These are phyloP conservation scores for Glonium stellatum DNA, from an alignment of 495 filamentous ascomycete species.

Conservation along the genomic window DNA sequence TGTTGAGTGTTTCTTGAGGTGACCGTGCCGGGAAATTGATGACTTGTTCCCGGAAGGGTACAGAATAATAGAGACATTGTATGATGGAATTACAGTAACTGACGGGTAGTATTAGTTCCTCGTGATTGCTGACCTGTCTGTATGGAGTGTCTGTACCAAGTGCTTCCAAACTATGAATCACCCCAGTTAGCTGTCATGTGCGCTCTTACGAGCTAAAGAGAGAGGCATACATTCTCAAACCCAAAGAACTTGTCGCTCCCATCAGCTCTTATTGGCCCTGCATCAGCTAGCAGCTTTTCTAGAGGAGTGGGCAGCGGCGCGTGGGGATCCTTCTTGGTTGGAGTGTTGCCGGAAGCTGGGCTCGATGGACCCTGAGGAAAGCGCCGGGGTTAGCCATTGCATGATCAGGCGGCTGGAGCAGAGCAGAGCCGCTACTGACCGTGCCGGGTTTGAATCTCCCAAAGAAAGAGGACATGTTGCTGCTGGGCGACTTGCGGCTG, in stretches of 20 bases:
- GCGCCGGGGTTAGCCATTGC: constrained; percentile 12
- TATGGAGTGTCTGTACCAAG: constrained; percentile 57
- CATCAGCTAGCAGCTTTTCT: constrained; percentile 73
- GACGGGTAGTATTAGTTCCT: constrained; percentile 5
- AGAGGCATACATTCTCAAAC: constrained; percentile 80
- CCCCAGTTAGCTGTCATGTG: constrained; percentile 27
- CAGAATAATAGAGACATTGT: constrained; percentile 93
- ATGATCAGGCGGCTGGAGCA: background rate
- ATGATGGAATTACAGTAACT: constrained; percentile 98
- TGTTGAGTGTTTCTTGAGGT: constrained; percentile 48
- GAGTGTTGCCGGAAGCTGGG: constrained; percentile 39
- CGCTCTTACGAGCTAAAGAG: constrained; percentile 14
- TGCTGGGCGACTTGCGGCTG: background rate
- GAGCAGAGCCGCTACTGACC: constrained; percentile 26
- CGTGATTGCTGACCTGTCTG: background rate
- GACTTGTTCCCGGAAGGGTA: constrained; percentile 89
- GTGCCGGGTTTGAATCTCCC: constrained; percentile 35
- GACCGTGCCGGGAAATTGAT: constrained; percentile 77
- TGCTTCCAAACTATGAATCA: constrained; percentile 76
- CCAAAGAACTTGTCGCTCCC: constrained; percentile 98
- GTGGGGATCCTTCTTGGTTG: constrained; percentile 67
- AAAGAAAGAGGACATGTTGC: constrained; percentile 39
- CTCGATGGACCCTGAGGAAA: constrained; percentile 38
- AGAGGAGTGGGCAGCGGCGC: constrained; percentile 64
- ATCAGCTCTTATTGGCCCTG: constrained; percentile 71